Percentiles rank a stretch among this genome's conserved stretches.
These are phyloP conservation scores for Apiospora arundinis DNA, from an alignment of 2,329 filamentous ascomycete species.

Conservation along the genomic window DNA sequence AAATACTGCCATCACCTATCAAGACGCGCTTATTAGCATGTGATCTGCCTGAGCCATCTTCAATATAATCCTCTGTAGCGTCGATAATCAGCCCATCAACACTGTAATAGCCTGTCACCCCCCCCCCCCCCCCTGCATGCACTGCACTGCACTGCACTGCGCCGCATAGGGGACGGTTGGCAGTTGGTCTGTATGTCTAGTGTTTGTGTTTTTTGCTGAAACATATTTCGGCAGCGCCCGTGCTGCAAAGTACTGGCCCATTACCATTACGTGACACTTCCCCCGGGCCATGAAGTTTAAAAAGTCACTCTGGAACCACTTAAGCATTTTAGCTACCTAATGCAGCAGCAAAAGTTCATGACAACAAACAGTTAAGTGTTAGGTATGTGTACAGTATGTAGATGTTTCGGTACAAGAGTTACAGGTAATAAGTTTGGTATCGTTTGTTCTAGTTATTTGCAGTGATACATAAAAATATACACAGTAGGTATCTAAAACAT, in stretches of 20 bases:
- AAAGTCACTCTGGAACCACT: too few relatives aligned
- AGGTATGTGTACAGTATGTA: too few relatives aligned
- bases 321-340: too few relatives aligned
- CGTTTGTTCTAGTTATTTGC: not conserved
- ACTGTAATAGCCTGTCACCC: not conserved
- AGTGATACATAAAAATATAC: not conserved
- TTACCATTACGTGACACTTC: not conserved
- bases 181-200: not conserved
- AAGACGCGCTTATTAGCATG: not conserved
- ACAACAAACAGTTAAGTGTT: too few relatives aligned
- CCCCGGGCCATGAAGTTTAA: not conserved
- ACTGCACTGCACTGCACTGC: not conserved
- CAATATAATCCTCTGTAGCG: not conserved
- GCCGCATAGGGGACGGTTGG: not conserved
- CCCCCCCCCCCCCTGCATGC: too few relatives aligned
- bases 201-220: not conserved
- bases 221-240: not conserved
- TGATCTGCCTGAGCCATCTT: not conserved
- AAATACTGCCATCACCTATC: not conserved
- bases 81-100: conserved; percentile 4
- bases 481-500: not conserved
- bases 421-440: not conserved
- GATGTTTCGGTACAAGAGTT: not conserved
- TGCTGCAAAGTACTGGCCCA: not conserved
- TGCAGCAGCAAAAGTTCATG: too few relatives aligned